phyloP scores from a whole-genome alignment of 257 asterid genomes.

The Pogostemon cablin region DNA sequence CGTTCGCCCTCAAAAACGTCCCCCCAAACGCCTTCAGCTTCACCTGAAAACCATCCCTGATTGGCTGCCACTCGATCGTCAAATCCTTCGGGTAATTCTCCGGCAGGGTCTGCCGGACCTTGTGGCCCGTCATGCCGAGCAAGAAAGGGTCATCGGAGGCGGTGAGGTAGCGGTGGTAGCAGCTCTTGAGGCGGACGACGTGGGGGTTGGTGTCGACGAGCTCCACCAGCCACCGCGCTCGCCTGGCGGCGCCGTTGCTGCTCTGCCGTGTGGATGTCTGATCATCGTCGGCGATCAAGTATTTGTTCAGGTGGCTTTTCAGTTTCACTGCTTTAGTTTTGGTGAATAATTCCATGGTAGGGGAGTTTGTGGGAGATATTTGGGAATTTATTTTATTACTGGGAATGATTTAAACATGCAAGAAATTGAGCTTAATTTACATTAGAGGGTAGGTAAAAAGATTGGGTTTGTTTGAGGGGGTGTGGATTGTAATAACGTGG shows the following conservation, averaged over 20 bases:
- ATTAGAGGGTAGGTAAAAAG: constrained; percentile 29
- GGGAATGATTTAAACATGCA: background rate
- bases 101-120: constrained; percentile 55
- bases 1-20: constrained; percentile 79
- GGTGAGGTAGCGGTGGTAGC: constrained; percentile 66
- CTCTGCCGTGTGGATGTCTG: constrained; percentile 69
- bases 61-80: constrained; percentile 73
- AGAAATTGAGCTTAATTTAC: background rate
- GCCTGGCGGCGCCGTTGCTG: constrained; percentile 55
- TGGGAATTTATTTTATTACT: background rate
- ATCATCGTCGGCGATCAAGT: constrained; percentile 82
- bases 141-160: constrained; percentile 64
- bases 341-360: constrained; percentile 66
- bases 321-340: constrained; percentile 65
- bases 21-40: constrained; percentile 61
- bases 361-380: background rate
- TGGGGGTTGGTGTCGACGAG: constrained; percentile 52
- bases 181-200: constrained; percentile 70
- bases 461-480: constrained; percentile 34
- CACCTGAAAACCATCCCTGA: constrained; percentile 84
- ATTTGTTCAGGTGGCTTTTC: constrained; percentile 72
- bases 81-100: constrained; percentile 40
- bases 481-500: constrained; percentile 20
- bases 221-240: constrained; percentile 87
- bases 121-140: constrained; percentile 83